Evolutionary conservation across 2,329 filamentous ascomycete genomes (phyloP).

Genomic region (Spiromastix sp.): DNA sequence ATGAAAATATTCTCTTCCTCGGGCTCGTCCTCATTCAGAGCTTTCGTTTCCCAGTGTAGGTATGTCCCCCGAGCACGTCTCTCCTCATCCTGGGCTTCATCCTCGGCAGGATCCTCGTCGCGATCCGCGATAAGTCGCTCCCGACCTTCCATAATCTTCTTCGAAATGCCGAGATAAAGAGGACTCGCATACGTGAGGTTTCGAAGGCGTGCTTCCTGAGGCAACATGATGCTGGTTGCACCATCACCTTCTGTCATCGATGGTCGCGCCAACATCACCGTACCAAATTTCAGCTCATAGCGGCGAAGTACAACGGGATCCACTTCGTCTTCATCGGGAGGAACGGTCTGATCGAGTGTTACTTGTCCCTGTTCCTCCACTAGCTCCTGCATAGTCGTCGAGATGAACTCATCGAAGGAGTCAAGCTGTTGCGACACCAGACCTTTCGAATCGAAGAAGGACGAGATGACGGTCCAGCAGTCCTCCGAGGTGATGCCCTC

Average conservation of each 20-base stretch:
- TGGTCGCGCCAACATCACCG: conserved; percentile 77
- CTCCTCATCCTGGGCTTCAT: conserved; percentile 41
- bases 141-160: conserved; percentile 72
- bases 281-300: conserved; percentile 91
- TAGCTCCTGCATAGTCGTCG: conserved; percentile 86
- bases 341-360: conserved; percentile 86
- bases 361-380: conserved; percentile 86
- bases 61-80: conserved; percentile 35
- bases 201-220: conserved; percentile 89
- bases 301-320: conserved; percentile 75
- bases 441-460: conserved; percentile 93
- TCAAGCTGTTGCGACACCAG: conserved; percentile 95
- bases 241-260: conserved; percentile 91
- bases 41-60: conserved; percentile 39
- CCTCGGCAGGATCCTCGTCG: conserved; percentile 39
- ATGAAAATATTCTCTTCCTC: conserved; percentile 73
- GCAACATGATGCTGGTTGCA: conserved; percentile 71
- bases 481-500: conserved; percentile 88
- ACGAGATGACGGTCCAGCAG: conserved; percentile 94
- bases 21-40: conserved; percentile 38
- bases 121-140: conserved; percentile 66
- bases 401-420: conserved; percentile 95
- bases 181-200: conserved; percentile 93
- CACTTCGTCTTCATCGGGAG: conserved; percentile 59
- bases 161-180: conserved; percentile 79